phyloP scores from a whole-genome alignment of 2,329 filamentous ascomycete genomes.

The Diaporthe helianthi region DNA sequence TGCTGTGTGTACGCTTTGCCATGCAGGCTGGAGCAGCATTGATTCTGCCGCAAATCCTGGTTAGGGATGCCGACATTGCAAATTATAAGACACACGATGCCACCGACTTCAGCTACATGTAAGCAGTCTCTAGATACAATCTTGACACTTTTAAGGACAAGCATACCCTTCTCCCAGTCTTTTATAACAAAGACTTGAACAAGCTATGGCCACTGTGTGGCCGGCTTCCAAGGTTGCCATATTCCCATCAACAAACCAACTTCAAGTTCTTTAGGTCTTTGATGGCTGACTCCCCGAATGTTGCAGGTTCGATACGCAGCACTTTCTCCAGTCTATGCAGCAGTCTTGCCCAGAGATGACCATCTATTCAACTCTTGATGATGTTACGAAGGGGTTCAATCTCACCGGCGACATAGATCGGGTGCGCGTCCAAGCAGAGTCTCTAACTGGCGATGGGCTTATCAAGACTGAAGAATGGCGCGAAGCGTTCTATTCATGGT shows the following conservation, averaged over 20 bases:
- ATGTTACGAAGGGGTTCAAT: neutral
- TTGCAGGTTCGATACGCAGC: slow-evolving; percentile 25
- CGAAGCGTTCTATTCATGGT: slow-evolving; percentile 8
- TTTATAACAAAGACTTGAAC: no score
- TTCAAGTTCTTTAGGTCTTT: no score
- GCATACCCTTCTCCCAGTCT: no score
- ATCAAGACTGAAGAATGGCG: slow-evolving; percentile 15
- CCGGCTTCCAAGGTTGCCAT: no score
- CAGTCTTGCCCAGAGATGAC: slow-evolving; percentile 27
- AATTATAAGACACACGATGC: slow-evolving; percentile 16
- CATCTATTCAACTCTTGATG: slow-evolving; percentile 8
- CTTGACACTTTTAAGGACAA: no score
- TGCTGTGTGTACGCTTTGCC: slow-evolving; percentile 17
- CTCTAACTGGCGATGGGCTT: slow-evolving; percentile 9
- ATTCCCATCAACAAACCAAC: no score
- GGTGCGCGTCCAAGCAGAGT: slow-evolving; percentile 12
- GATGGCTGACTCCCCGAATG: no score
- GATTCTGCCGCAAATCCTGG: slow-evolving; percentile 17
- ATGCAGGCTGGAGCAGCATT: slow-evolving; percentile 26
- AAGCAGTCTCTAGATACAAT: no score
- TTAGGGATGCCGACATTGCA: slow-evolving; percentile 5
- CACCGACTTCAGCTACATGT: slow-evolving; percentile 27
- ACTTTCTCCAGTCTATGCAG: slow-evolving; percentile 18
- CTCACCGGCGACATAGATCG: neutral
- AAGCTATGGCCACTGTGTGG: no score